Evolutionary conservation across 768 basidiomycete species (phyloP).

Genomic region (Hypsizygus marmoreus): DNA sequence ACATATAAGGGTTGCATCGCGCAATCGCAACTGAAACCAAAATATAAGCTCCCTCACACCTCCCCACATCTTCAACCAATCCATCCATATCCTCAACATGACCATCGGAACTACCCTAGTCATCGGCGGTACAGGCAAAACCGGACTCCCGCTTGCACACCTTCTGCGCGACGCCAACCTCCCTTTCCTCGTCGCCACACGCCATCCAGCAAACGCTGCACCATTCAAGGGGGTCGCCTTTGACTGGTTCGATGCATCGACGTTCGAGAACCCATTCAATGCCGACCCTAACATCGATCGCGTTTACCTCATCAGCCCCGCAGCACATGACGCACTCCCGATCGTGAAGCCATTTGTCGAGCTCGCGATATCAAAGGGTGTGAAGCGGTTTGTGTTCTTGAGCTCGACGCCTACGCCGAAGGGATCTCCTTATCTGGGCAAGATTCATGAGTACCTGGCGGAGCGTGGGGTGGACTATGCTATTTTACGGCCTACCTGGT

Average conservation of each 20-base stretch:
- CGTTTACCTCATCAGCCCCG: slow-evolving; percentile 33
- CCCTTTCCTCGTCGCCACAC: slow-evolving; percentile 29
- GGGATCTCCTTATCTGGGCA: slow-evolving; percentile 27
- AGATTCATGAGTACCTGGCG: slow-evolving; percentile 36
- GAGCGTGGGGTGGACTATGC: slow-evolving; percentile 33
- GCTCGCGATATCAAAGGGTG: slow-evolving; percentile 30
- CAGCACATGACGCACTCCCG: slow-evolving; percentile 15
- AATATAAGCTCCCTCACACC: no score
- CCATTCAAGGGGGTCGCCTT: slow-evolving; percentile 32
- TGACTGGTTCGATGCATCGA: slow-evolving; percentile 36
- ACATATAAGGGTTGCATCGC: no score
- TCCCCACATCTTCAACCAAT: no score
- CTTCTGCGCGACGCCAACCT: slow-evolving; percentile 26
- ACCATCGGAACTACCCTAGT: no score
- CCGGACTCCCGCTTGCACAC: slow-evolving; percentile 26
- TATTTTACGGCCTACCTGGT: slow-evolving; percentile 39
- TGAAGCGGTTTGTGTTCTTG: slow-evolving; percentile 34
- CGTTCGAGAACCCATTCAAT: slow-evolving; percentile 33
- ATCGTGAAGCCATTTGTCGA: slow-evolving; percentile 34
- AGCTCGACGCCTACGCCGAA: slow-evolving; percentile 25
- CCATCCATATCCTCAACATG: no score
- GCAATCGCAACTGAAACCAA: no score
- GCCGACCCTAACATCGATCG: slow-evolving; percentile 19
- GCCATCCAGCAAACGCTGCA: slow-evolving; percentile 25
- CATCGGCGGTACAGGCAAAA: slow-evolving; percentile 38